Evolutionary conservation across 805 yeast species (phyloP), one percentile per base, ranked within the genome.

Genomic region (Schwanniomyces occidentalis): DNA sequence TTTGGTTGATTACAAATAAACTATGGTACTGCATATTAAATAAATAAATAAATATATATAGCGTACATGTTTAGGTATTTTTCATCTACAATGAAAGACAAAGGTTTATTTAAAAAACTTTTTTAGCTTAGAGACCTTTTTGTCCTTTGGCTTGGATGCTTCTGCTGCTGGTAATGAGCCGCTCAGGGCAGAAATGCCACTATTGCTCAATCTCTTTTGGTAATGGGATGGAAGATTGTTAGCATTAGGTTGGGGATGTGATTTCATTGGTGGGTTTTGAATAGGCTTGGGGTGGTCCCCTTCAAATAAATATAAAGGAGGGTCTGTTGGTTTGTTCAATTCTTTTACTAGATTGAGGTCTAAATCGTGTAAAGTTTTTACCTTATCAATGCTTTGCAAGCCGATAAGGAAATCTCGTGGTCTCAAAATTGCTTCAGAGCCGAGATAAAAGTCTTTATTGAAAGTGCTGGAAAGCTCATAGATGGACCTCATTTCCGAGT

Each of bases 401-500:
- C 73, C 74, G 37, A 66, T 65, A 30, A 69, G 49, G 38, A 66
- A 69, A 41, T 66, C 73, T 12, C 72, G 49, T 4, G 87, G 85
- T 7, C 78, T 77, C 41, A 86, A 61, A 2, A 87, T 59, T 34
- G 82, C 79, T 54, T 85, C 95, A 9, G 90, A 79, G 0, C 98
- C 98, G 38, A 91, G 63, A 41, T 82, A 77, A 12, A 93, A 74
- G 41, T 88, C 95, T 52, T 78, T 82, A 50, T 83, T 77, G 38
- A 77, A 69, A 28, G 71, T 57, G 12, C 65, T 59, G 6, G 87
- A 75, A 30, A 88, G 69, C 43, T 86, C 91, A 48, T 85, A 82
- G 4, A 82, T 80, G 8, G 86, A 73, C 42, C 91, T 75, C 18
- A 84, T 64, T 58, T 93, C 99, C 2, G 90, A 75, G 45, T 82